phyloP scores from a whole-genome alignment of 2,329 filamentous ascomycete genomes.

The Cercospora sp. region DNA sequence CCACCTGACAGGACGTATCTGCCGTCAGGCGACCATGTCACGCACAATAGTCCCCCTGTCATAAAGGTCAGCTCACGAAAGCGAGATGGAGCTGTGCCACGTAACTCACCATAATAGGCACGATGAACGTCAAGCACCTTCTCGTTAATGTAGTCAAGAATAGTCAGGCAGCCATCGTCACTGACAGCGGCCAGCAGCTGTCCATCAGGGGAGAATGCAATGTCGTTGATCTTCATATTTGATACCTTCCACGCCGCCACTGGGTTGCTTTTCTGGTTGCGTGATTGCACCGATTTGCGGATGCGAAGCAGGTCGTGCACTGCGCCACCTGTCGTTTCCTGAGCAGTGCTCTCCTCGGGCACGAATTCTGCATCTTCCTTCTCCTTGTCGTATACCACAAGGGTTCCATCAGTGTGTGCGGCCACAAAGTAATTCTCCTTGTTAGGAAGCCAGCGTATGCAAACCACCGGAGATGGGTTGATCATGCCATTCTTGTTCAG shows the following conservation, averaged over 20 bases:
- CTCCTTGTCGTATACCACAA: constrained; percentile 96
- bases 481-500: constrained; percentile 97
- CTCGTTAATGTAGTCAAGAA: constrained; percentile 90
- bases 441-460: constrained; percentile 90
- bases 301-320: constrained; percentile 52
- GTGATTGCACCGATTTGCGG: constrained; percentile 88
- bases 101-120: constrained; percentile 73
- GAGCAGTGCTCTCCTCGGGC: constrained; percentile 53
- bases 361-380: constrained; percentile 83
- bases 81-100: no score
- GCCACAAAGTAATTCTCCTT: constrained; percentile 92
- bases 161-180: constrained; percentile 83
- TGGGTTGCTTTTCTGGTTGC: constrained; percentile 90
- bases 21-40: constrained; percentile 96
- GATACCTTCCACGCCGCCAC: constrained; percentile 91
- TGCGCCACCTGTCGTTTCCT: constrained; percentile 34
- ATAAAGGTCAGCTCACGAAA: background rate
- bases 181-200: constrained; percentile 85
- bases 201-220: constrained; percentile 88
- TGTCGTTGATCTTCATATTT: constrained; percentile 84
- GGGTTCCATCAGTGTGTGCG: constrained; percentile 83
- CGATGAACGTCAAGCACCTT: constrained; percentile 82
- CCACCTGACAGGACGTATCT: constrained; percentile 94
- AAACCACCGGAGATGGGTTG: constrained; percentile 78
- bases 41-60: constrained; percentile 70